Evolutionary conservation across 1,139 yeast genomes (phyloP).

Genomic region (Debaryomycetaceae sp.): DNA sequence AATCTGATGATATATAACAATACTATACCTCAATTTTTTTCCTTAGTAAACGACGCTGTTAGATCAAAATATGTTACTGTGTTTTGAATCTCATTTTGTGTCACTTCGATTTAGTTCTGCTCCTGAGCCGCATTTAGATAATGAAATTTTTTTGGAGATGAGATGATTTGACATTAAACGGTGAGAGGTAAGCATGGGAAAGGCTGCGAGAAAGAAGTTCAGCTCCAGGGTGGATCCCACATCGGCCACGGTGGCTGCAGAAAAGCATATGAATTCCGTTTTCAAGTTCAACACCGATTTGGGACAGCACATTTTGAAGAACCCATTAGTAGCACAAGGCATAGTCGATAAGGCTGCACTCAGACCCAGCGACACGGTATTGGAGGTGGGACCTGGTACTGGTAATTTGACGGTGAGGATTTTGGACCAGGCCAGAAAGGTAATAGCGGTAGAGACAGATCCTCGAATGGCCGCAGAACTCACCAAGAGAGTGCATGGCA

Average conservation of each 20-base stretch:
- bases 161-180: background rate
- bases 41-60: background rate
- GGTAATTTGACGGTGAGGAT: constrained; percentile 95
- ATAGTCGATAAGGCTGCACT: constrained; percentile 95
- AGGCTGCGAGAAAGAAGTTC: constrained; percentile 54
- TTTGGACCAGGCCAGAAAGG: constrained; percentile 85
- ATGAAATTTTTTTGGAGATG: background rate
- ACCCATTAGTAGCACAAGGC: constrained; percentile 96
- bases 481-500: constrained; percentile 96
- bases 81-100: background rate
- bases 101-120: background rate
- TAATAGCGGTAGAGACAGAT: constrained; percentile 96
- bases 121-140: background rate
- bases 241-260: constrained; percentile 57
- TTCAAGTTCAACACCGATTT: constrained; percentile 94
- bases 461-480: constrained; percentile 99
- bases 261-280: constrained; percentile 72
- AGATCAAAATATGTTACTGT: background rate
- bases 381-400: constrained; percentile 99
- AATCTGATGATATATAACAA: background rate
- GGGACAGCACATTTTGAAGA: constrained; percentile 95
- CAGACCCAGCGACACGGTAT: constrained; percentile 85
- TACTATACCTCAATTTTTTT: background rate
- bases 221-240: constrained; percentile 38
- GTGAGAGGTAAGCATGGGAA: constrained; percentile 38